Evolutionary conservation across 163 green algal genomes (phyloP), one percentile per base, ranked within the genome.

Genomic region (Scenedesmus sp.): DNA sequence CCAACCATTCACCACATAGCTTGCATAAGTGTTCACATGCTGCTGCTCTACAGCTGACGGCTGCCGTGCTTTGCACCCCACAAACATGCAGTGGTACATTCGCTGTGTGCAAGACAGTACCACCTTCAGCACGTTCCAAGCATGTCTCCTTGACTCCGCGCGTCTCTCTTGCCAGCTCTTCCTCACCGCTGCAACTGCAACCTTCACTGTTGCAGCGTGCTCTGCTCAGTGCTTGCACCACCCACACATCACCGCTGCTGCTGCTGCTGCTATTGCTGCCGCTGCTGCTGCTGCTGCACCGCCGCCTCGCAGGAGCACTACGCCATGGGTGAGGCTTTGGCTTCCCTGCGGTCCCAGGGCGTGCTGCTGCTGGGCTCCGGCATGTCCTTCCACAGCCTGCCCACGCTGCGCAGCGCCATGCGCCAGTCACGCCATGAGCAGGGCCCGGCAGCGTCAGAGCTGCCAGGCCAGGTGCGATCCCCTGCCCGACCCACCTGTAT

Each of bases 311-410:
- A 81, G 70, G 82, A 82, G 35, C 79, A 86, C 42, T 65, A 78
- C 13, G 13, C 35, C 13, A 87, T 94, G 44, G 93, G 91, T 24
- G 51, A 49, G n/a, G 94, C 94, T 3, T 92, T 97, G 59, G 86
- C 85, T 1, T 93, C 95, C 2, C 92, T 97, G 88, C 90, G 94
- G 0, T 94, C 96, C 43, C 90, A 97, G 81, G 95, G 95, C 20
- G 94, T 98, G 61, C 90, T 97, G 33, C 87, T 98, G 33, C 16
- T 97, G n/a, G 93, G 89, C 46, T 95, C 88, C 40, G 96, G 96
- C 40, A 83, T 91, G 26, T 91, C 79, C 53, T 96, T 96, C 84
- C 96, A 98, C 93, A 97, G 95, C 93, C 94, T 97, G 91, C 30
- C 40, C 0, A 89, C 84, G 13, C 91, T 97, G n/a, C 20, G 68